Conservation (phyloP, 2,329 filamentous ascomycete species). For the Cytospora piceicola region DNA sequence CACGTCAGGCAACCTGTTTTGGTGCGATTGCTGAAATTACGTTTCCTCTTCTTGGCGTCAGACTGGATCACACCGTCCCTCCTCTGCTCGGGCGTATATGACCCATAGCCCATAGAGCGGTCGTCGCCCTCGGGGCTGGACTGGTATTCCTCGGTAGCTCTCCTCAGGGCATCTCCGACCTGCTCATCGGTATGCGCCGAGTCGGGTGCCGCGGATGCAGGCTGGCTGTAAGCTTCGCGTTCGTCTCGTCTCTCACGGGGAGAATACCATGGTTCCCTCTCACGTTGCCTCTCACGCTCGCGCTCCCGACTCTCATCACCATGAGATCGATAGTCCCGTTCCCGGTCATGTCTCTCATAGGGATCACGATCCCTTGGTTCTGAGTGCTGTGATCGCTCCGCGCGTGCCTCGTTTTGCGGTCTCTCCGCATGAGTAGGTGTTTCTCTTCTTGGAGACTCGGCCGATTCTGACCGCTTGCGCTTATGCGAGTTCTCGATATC, state of each 20-base stretch:
- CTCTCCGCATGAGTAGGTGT: conserved; percentile 37
- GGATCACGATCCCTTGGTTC: conserved; percentile 33
- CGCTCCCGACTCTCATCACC: conserved; percentile 52
- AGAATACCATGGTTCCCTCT: conserved; percentile 52
- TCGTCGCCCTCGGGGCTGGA: conserved; percentile 62
- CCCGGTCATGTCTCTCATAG: conserved; percentile 31
- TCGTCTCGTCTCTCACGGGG: conserved; percentile 51
- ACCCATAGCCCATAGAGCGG: conserved; percentile 43
- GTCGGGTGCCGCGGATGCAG: conserved; percentile 49
- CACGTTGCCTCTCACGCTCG: conserved; percentile 40
- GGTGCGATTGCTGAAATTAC: conserved; percentile 90
- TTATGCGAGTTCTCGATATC: conserved; percentile 60
- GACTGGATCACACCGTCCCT: conserved; percentile 57
- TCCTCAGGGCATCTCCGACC: conserved; percentile 48
- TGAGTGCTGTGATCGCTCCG: conserved; percentile 30
- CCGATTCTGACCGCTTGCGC: conserved; percentile 71
- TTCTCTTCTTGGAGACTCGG: conserved; percentile 50
- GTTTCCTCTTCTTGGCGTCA: conserved; percentile 71
- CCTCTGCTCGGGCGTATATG: conserved; percentile 54
- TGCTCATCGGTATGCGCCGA: conserved; percentile 57
- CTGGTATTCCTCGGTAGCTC: conserved; percentile 54
- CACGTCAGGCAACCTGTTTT: conserved; percentile 97
- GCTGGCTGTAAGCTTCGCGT: conserved; percentile 50
- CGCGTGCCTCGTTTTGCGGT: conserved; percentile 40
- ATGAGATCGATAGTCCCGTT: conserved; percentile 49